Base-by-base conservation (phyloP, 106 monocot genomes). In the Cymbidium sinense region DNA sequence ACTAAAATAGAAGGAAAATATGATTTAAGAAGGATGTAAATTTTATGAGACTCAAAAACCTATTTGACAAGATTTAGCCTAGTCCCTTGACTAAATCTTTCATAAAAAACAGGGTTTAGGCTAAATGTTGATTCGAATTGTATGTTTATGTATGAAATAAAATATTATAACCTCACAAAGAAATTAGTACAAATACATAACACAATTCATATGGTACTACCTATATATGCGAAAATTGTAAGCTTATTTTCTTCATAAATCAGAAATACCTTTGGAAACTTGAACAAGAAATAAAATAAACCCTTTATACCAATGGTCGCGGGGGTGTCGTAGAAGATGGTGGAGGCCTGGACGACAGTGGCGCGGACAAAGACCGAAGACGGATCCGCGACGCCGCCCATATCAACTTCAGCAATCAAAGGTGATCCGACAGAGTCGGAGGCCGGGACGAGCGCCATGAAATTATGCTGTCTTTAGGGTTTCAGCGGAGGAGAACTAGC, bases 271-370 rank as follows among this genome's bases (percentile, higher is more conserved):
- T n/a, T 58, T 23, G 2, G 51, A 4, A 23, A 58, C 0, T 58
- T 23, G 13, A 13, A 27, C 29, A 13, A 11, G 67, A 30, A 33
- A 31, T 44, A 52, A 43, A 11, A 41, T 55, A 3, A 23, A 51
- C 27, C 10, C 36, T 18, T 15, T 4, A 34, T 74, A 98, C 96
- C 91, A 21, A 98, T 84, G 20, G 98, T 92, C 9, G 98, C 94
- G 2, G 85, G 90, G 50, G 94, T 98, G 78, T 98, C 92, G 79
- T 94, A 90, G 86, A 94, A 94, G 64, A 98, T 80, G 37, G 94
- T 98, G 76, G 98, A 87, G 18, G 98, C 98, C 85, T 98, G 98
- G 3, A 98, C 90, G 25, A 98, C 88, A 34, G 90, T 87, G 74
- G 92, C 98, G 50, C 98, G 80, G 37, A 95, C 94, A 21, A 80